A percentile compares a stretch with the other conserved stretches of the same genome.
Conservation (phyloP, 2,329 filamentous ascomycete genomes). For the Thielaviopsis musarum region DNA sequence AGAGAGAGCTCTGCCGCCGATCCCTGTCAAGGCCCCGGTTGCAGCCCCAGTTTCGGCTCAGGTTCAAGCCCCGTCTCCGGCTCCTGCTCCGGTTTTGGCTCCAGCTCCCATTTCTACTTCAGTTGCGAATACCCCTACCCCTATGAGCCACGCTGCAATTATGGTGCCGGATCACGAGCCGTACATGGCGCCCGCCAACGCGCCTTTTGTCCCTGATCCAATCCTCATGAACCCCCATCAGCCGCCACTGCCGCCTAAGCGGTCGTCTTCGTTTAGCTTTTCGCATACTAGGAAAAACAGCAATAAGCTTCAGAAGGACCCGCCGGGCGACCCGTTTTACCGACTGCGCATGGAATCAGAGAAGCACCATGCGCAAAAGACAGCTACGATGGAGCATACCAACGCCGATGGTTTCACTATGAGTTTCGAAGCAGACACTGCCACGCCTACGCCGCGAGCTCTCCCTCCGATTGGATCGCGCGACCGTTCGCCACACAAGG, state of each 20-base stretch:
- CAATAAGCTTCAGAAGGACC: slow-evolving; percentile 42
- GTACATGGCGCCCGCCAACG: slow-evolving; percentile 4
- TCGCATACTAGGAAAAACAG: slow-evolving; percentile 32
- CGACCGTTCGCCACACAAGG: background rate
- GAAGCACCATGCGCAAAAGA: slow-evolving; percentile 15
- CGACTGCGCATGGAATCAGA: slow-evolving; percentile 27
- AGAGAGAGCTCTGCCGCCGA: background rate
- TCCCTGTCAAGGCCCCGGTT: background rate
- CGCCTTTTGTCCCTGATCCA: slow-evolving; percentile 11
- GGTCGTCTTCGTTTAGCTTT: slow-evolving; percentile 19
- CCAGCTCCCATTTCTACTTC: background rate
- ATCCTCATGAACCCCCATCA: slow-evolving; percentile 14
- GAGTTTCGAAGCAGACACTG: background rate
- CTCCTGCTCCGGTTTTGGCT: background rate
- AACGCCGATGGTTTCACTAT: background rate
- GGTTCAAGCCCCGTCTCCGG: background rate
- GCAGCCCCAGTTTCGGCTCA: background rate
- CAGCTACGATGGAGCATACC: slow-evolving; percentile 1
- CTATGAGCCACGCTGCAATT: slow-evolving; percentile 7
- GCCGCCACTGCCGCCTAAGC: slow-evolving; percentile 16
- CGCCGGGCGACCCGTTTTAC: slow-evolving; percentile 34
- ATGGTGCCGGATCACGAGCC: slow-evolving; percentile 16
- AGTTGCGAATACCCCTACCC: slow-evolving; percentile 14
- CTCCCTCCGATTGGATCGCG: background rate
- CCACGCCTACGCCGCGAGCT: background rate